These are phyloP conservation scores for Leersia perrieri DNA, from an alignment of 176 grass and related monocot genomes.

Conservation along the genomic window DNA sequence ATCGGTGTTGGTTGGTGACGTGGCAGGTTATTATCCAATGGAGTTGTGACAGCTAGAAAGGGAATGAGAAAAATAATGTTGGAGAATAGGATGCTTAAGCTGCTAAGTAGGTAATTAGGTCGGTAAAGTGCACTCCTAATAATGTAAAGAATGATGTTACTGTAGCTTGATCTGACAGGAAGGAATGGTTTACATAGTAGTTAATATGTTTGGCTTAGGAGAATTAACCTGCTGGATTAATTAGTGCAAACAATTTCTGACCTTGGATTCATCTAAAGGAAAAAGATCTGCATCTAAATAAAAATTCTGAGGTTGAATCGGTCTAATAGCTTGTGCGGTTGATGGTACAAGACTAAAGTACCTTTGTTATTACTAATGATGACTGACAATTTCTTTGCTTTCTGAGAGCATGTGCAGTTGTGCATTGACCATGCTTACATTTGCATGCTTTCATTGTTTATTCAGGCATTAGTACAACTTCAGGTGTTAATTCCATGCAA, in stretches of 20 bases:
- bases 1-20: background rate
- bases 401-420: background rate
- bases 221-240: no score
- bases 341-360: background rate
- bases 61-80: background rate
- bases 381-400: background rate
- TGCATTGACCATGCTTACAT: background rate
- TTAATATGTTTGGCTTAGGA: background rate
- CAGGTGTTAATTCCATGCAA: background rate
- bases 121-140: background rate
- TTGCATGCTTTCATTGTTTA: background rate
- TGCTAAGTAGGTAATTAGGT: background rate
- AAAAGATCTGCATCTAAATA: background rate
- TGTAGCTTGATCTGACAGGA: slow-evolving; percentile 23
- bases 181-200: background rate
- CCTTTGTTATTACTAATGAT: no score
- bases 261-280: background rate
- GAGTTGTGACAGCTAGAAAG: background rate
- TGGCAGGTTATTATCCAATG: background rate
- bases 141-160: background rate
- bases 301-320: background rate
- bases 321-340: background rate
- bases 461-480: background rate
- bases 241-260: background rate
- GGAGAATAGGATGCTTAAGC: background rate